Conservation (phyloP, 2,329 filamentous ascomycete species). For the Fusarium sublunatum region DNA sequence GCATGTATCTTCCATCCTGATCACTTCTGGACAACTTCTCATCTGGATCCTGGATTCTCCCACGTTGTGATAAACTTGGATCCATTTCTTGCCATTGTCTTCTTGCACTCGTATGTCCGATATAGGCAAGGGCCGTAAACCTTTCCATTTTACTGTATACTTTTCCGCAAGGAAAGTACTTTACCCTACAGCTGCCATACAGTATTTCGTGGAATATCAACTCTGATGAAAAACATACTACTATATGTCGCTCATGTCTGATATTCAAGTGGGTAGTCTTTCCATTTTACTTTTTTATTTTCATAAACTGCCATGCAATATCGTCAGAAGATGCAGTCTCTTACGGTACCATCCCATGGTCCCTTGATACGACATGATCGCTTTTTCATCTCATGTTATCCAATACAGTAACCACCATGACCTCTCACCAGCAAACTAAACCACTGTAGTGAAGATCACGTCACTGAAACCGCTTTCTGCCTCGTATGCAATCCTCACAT, state of each 20-base stretch:
- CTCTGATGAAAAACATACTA: no score
- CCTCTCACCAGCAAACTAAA: no score
- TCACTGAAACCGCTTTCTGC: no score
- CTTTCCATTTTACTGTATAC: background rate
- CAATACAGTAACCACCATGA: no score
- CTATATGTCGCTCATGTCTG: background rate
- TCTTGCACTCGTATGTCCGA: background rate
- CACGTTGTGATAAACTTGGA: background rate
- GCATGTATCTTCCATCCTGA: background rate
- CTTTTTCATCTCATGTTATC: background rate
- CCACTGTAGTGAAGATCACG: no score
- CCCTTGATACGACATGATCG: conserved; percentile 5
- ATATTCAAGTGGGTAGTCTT: background rate
- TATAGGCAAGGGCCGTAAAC: background rate
- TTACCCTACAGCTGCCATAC: background rate
- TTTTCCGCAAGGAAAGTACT: background rate
- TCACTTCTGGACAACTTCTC: background rate
- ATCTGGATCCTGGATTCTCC: conserved; percentile 2
- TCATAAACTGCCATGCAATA: background rate
- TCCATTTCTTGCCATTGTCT: background rate
- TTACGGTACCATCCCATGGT: background rate
- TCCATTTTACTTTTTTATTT: conserved; percentile 7
- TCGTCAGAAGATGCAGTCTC: background rate
- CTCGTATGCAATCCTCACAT: no score
- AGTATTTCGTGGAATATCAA: no score